A percentile compares a stretch with the other conserved stretches of the same genome.
These are phyloP conservation scores for Pseudopyricularia javanii DNA, from an alignment of 2,329 filamentous ascomycete genomes.

Conservation along the genomic window DNA sequence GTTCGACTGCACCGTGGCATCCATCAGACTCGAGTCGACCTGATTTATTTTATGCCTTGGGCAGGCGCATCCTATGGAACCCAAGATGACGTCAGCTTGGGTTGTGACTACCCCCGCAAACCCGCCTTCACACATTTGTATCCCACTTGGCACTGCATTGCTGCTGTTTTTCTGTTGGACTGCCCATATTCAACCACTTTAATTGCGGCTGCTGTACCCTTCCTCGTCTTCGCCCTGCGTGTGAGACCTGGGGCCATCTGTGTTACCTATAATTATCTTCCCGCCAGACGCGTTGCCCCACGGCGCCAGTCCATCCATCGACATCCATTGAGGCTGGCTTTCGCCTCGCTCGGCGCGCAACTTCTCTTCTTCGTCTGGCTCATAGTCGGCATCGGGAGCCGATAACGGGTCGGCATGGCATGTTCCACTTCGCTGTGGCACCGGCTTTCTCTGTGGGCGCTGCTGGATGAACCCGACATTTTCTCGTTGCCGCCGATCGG, in stretches of 20 bases:
- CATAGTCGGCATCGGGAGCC: slow-evolving; percentile 8
- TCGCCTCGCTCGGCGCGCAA: slow-evolving; percentile 11
- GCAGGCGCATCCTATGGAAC: too few relatives aligned
- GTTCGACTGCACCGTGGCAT: too few relatives aligned
- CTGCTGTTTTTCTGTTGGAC: too few relatives aligned
- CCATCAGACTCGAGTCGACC: too few relatives aligned
- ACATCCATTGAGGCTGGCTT: slow-evolving; percentile 11
- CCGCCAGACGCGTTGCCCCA: not conserved
- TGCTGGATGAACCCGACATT: not conserved
- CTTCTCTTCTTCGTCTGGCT: slow-evolving; percentile 10
- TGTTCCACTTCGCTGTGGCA: not conserved
- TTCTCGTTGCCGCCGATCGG: not conserved
- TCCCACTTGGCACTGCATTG: too few relatives aligned
- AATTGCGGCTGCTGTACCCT: too few relatives aligned
- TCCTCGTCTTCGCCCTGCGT: not conserved
- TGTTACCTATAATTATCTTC: not conserved
- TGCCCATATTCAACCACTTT: too few relatives aligned
- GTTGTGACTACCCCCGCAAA: too few relatives aligned
- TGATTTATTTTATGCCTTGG: too few relatives aligned
- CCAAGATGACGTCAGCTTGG: too few relatives aligned
- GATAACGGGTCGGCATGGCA: slow-evolving; percentile 5
- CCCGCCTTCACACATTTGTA: too few relatives aligned
- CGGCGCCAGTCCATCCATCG: not conserved
- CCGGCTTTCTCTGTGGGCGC: slow-evolving; percentile 4
- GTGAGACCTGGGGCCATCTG: not conserved